Conservation (phyloP, 2,329 filamentous ascomycete species). For the Penicillium sp. region DNA sequence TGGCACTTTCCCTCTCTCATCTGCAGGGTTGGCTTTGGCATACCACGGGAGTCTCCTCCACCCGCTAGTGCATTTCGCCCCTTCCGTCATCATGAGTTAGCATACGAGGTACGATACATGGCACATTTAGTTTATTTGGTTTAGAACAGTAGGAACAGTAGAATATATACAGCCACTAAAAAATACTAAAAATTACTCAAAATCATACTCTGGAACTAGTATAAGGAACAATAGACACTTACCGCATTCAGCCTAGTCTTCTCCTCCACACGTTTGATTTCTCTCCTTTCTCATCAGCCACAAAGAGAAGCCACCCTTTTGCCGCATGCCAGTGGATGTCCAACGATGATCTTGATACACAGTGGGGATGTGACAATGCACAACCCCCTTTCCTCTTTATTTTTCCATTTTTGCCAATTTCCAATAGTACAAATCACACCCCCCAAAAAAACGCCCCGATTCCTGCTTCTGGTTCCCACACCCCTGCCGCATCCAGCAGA, state of each 20-base stretch:
- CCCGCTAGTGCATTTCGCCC: constrained; percentile 22
- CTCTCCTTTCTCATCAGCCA: constrained; percentile 8
- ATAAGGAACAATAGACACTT: not conserved
- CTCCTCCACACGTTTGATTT: constrained; percentile 7
- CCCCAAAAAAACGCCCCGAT: not conserved
- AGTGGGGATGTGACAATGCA: constrained; percentile 15
- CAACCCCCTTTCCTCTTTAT: constrained; percentile 2
- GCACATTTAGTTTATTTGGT: not conserved
- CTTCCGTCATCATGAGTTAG: constrained; percentile 24
- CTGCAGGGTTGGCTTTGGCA: constrained; percentile 21
- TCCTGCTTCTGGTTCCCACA: not conserved
- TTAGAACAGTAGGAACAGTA: no score
- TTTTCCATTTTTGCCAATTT: not conserved
- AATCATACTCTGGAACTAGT: not conserved
- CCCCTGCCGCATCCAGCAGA: constrained; percentile 10
- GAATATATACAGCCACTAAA: not conserved
- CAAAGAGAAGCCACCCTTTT: constrained; percentile 9
- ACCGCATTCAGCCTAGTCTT: constrained; percentile 11
- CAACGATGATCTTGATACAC: constrained; percentile 14
- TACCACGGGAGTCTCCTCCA: constrained; percentile 10
- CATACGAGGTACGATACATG: not conserved
- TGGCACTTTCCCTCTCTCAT: not conserved
- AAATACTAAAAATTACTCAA: not conserved
- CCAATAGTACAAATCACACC: not conserved
- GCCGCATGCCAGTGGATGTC: constrained; percentile 13